These are phyloP conservation scores for Oryza punctata DNA, from an alignment of 176 grass and related monocot genomes.

Conservation along the genomic window DNA sequence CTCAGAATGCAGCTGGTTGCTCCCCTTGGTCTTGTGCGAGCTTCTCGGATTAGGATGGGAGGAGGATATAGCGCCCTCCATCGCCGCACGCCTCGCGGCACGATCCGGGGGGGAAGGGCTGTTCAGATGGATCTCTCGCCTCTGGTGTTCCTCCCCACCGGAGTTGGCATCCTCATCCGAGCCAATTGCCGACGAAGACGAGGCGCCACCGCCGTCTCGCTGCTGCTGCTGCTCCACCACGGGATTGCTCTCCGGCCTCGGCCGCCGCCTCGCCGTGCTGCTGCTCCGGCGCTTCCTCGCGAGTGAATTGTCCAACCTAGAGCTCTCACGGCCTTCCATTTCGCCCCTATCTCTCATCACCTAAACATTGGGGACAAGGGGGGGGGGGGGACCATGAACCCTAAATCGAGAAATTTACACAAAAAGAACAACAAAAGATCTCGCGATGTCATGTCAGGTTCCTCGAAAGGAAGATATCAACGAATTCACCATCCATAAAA, in stretches of 20 bases:
- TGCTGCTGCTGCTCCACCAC: slow-evolving; percentile 18
- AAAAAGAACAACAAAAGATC: too few species aligned
- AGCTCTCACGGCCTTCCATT: slow-evolving; percentile 41
- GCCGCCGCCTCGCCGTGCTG: slow-evolving; percentile 43
- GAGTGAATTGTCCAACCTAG: slow-evolving; percentile 33
- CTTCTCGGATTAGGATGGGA: slow-evolving; percentile 33
- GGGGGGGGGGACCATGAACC: not conserved
- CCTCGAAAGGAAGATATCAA: too few species aligned
- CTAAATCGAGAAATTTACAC: too few species aligned
- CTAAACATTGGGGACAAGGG: not conserved
- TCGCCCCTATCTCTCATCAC: not conserved
- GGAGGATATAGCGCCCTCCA: slow-evolving; percentile 36
- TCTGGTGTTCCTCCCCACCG: slow-evolving; percentile 27
- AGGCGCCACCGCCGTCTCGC: not conserved
- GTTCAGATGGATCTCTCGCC: slow-evolving; percentile 57
- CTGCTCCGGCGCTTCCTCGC: slow-evolving; percentile 45
- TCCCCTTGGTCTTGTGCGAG: slow-evolving; percentile 41
- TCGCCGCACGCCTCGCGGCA: slow-evolving; percentile 30
- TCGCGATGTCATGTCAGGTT: too few species aligned
- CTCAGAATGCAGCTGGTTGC: slow-evolving; percentile 33
- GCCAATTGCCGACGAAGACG: slow-evolving; percentile 30
- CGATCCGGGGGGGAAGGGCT: slow-evolving; percentile 19
- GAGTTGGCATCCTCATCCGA: slow-evolving; percentile 47
- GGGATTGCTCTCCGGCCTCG: slow-evolving; percentile 37
- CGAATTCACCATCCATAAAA: too few species aligned